Conservation (phyloP, 139 green algal species). For the Chlamydomonas eustigma region DNA sequence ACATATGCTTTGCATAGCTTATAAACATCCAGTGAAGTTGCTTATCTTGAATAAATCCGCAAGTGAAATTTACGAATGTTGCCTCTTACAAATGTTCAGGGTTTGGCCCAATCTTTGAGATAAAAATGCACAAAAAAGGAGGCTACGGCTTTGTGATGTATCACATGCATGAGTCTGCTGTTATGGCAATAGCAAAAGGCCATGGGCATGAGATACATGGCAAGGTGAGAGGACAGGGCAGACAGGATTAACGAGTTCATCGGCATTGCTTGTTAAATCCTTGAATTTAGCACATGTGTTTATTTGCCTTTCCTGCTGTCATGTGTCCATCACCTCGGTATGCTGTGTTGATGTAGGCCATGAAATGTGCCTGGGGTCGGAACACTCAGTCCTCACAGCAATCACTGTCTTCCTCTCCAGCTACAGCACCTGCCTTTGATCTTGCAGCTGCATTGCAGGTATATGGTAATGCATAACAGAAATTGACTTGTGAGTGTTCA, state of each 20-base stretch:
- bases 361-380: slow-evolving; percentile 1
- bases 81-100: too few relatives aligned
- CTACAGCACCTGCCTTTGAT: background rate
- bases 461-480: background rate
- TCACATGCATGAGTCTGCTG: slow-evolving; percentile 6
- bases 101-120: slow-evolving; percentile 1
- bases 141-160: slow-evolving; percentile 20
- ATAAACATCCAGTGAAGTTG: too few relatives aligned
- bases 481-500: too few relatives aligned
- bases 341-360: background rate
- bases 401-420: background rate
- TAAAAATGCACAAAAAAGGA: slow-evolving; percentile 20
- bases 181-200: background rate
- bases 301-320: background rate
- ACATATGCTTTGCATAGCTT: too few relatives aligned
- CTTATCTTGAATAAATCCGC: too few relatives aligned
- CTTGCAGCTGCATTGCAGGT: background rate
- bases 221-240: slow-evolving; percentile 5
- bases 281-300: too few relatives aligned
- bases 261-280: too few relatives aligned
- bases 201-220: slow-evolving; percentile 5
- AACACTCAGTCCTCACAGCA: background rate
- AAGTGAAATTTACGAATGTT: too few relatives aligned
- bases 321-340: too few relatives aligned
- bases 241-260: background rate